Evolutionary conservation across 352 stramenopile species (phyloP).

Genomic region (Phytopythium vexans): DNA sequence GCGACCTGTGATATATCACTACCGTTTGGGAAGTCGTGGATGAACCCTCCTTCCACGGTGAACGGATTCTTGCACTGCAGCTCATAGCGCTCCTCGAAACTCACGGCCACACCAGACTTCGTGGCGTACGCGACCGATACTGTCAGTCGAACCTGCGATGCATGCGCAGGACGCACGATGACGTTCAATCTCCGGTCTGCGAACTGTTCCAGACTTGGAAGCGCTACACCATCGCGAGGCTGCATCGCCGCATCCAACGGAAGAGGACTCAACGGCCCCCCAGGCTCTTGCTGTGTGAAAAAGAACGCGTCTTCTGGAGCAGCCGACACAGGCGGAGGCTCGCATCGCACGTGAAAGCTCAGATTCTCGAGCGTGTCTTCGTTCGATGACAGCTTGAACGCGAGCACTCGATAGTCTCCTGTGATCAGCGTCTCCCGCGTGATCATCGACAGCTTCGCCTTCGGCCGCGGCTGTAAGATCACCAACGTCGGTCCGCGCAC

Average conservation of each 20-base stretch:
- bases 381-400: conserved; percentile 55
- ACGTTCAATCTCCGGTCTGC: conserved; percentile 39
- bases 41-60: conserved; percentile 40
- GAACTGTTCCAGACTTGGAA: conserved; percentile 43
- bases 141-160: conserved; percentile 32
- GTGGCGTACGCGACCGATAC: conserved; percentile 66
- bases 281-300: conserved; percentile 33
- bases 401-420: conserved; percentile 64
- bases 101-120: conserved; percentile 59
- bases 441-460: conserved; percentile 51
- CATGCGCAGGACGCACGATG: conserved; percentile 53
- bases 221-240: conserved; percentile 34
- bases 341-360: conserved; percentile 47
- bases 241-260: conserved; percentile 45
- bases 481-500: conserved; percentile 49
- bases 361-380: conserved; percentile 64
- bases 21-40: conserved; percentile 65
- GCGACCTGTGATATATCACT: conserved; percentile 19
- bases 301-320: conserved; percentile 51
- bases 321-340: conserved; percentile 44
- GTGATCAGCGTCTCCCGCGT: conserved; percentile 56
- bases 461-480: conserved; percentile 67
- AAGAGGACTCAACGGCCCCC: conserved; percentile 36
- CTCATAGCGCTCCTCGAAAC: conserved; percentile 64
- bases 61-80: conserved; percentile 65